Percentiles rank a stretch among this genome's conserved stretches.
Conservation (phyloP, 2,329 filamentous ascomycete species). For the Verticillium nubilum region DNA sequence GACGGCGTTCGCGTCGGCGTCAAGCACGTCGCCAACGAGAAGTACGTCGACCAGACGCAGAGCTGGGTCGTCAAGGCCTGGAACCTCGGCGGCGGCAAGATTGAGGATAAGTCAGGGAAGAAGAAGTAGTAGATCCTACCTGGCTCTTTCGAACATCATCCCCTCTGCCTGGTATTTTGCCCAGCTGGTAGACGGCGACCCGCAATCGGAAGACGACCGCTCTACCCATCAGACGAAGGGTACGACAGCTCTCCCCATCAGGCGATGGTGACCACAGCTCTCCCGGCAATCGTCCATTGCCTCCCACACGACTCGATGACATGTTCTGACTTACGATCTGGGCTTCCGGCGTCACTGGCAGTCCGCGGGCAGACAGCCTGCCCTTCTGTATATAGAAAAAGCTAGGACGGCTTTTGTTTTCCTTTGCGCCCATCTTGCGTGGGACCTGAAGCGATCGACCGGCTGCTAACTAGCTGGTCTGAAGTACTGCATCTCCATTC, state of each 20-base stretch:
- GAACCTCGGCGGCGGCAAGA: constrained; percentile 42
- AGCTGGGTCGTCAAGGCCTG: constrained; percentile 61
- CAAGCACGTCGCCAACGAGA: constrained; percentile 62
- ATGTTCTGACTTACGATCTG: neutral
- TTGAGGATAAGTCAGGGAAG: constrained; percentile 8
- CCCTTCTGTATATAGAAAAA: neutral
- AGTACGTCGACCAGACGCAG: constrained; percentile 70
- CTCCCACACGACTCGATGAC: neutral
- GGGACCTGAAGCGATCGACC: neutral
- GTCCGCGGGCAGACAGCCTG: neutral
- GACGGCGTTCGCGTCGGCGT: constrained; percentile 69
- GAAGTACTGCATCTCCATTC: neutral
- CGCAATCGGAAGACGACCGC: too few relatives aligned
- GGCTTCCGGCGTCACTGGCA: neutral
- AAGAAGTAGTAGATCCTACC: neutral
- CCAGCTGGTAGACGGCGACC: too few relatives aligned
- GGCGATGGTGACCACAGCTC: too few relatives aligned
- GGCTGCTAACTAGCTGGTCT: neutral
- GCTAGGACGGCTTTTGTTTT: neutral
- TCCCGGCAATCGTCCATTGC: too few relatives aligned
- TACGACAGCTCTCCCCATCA: too few relatives aligned
- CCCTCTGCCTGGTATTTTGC: too few relatives aligned
- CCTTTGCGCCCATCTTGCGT: neutral
- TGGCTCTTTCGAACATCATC: neutral
- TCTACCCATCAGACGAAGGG: too few relatives aligned